These are phyloP conservation scores for Emmonsiellopsis sp. DNA, from an alignment of 2,329 filamentous ascomycete species.

Conservation along the genomic window DNA sequence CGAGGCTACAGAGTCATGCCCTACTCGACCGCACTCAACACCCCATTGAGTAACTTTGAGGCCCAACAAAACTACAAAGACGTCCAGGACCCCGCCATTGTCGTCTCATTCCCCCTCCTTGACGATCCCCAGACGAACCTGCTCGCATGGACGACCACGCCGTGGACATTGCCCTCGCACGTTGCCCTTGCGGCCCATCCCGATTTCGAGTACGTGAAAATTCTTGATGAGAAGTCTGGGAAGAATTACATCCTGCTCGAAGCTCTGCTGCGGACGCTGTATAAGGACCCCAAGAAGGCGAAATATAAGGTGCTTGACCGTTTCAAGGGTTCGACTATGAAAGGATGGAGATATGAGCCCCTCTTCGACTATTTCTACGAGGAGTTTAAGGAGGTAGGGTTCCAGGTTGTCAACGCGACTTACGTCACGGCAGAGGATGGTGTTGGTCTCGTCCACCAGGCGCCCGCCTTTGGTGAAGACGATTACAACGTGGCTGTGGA, in stretches of 20 bases:
- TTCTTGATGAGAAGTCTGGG: constrained; percentile 70
- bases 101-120: constrained; percentile 77
- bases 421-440: constrained; percentile 88
- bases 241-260: constrained; percentile 83
- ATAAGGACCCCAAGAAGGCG: constrained; percentile 93
- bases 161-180: constrained; percentile 78
- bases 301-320: constrained; percentile 78
- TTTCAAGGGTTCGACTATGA: constrained; percentile 73
- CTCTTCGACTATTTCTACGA: constrained; percentile 86
- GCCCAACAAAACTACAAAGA: constrained; percentile 93
- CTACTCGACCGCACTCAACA: constrained; percentile 84
- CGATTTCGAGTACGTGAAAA: constrained; percentile 79
- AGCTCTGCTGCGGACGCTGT: constrained; percentile 68
- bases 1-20: constrained; percentile 90
- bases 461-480: constrained; percentile 89
- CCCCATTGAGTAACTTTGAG: constrained; percentile 87
- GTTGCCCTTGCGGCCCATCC: constrained; percentile 69
- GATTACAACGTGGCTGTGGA: constrained; percentile 80
- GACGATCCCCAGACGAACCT: constrained; percentile 67
- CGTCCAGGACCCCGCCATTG: constrained; percentile 80
- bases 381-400: constrained; percentile 75
- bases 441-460: constrained; percentile 88
- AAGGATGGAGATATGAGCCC: constrained; percentile 81
- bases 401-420: constrained; percentile 69
- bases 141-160: constrained; percentile 84